Evolutionary conservation across 495 filamentous ascomycete genomes (phyloP), one percentile per base, ranked within the genome.

Genomic region (Cryomyces minteri): DNA sequence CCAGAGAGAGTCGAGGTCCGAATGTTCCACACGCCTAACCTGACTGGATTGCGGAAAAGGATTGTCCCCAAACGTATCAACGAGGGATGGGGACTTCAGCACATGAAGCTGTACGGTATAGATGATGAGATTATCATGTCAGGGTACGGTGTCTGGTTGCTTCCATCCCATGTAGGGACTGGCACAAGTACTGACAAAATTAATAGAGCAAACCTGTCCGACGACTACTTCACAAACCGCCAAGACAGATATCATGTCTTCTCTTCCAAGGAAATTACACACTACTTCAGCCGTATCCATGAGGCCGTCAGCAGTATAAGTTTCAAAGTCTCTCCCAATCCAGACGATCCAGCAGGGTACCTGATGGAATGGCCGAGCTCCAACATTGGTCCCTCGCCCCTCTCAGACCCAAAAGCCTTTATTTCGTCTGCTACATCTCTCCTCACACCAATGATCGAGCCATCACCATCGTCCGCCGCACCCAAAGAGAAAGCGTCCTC

Each of bases 51-150:
- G 39, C 73, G 78, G 40, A 96, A 96, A 67, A 76, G 74, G 52
- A 58, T 82, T 51, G 71, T 96, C 39, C 90, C 90, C 3, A 79
- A 76, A 50, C 73, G 90, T 7, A 85, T 96, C 56, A 99, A 99
- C 53, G 90, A 99, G 59, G 90, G 90, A 33, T 99, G 90, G 88
- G 90, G 90, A 10, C 64, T 99, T 39, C 90, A 99, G 57, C 90
- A 99, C 57, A 99, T 99, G 85, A 99, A 99, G 69, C 71, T 99
- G 0, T 99, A 99, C 52, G 90, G 92, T 0, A 63, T 94, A 38
- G 90, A 99, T 49, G 87, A 96, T 54, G 88, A 95, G 60, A 77
- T 99, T 42, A 90, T 99, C 33, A 71, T 99, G 30, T 93, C 87
- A 2, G 90, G 90, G 77, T 84, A 69, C 34, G 67, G 25, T 25